Percentiles rank a stretch among this genome's conserved stretches.
Evolutionary conservation across 768 basidiomycete genomes (phyloP).

Genomic region (Termitomyces sp.): DNA sequence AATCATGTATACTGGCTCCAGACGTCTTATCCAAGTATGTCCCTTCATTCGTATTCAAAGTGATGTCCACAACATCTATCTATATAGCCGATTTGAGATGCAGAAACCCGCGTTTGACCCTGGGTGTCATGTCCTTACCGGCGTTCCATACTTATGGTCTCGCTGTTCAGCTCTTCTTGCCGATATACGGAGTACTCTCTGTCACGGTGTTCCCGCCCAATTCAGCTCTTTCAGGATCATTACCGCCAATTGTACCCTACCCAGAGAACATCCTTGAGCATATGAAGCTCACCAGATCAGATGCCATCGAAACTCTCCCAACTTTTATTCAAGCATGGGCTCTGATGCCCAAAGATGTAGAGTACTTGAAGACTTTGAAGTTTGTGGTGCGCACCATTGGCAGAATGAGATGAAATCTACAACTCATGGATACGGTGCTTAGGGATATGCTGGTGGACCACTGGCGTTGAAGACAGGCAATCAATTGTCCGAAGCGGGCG

Average conservation of each 20-base stretch:
- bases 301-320: slow-evolving; percentile 31
- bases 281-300: slow-evolving; percentile 22
- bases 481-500: slow-evolving; percentile 5
- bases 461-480: slow-evolving; percentile 10
- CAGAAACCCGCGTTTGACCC: background rate
- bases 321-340: slow-evolving; percentile 35
- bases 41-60: background rate
- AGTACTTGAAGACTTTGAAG: slow-evolving; percentile 8
- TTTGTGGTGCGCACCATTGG: slow-evolving; percentile 5
- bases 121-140: slow-evolving; percentile 23
- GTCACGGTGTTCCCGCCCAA: slow-evolving; percentile 30
- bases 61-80: background rate
- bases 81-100: background rate
- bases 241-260: slow-evolving; percentile 33
- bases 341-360: slow-evolving; percentile 19
- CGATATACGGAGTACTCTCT: slow-evolving; percentile 22
- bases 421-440: background rate
- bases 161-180: slow-evolving; percentile 23
- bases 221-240: slow-evolving; percentile 13
- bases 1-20: slow-evolving; percentile 18
- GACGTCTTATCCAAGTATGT: slow-evolving; percentile 22
- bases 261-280: slow-evolving; percentile 37
- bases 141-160: slow-evolving; percentile 36
- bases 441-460: slow-evolving; percentile 12
- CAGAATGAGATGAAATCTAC: background rate